A percentile compares a stretch with the other conserved stretches of the same genome.
Evolutionary conservation across 352 stramenopile species (phyloP).

Genomic region (Pythium pyrilobum): DNA sequence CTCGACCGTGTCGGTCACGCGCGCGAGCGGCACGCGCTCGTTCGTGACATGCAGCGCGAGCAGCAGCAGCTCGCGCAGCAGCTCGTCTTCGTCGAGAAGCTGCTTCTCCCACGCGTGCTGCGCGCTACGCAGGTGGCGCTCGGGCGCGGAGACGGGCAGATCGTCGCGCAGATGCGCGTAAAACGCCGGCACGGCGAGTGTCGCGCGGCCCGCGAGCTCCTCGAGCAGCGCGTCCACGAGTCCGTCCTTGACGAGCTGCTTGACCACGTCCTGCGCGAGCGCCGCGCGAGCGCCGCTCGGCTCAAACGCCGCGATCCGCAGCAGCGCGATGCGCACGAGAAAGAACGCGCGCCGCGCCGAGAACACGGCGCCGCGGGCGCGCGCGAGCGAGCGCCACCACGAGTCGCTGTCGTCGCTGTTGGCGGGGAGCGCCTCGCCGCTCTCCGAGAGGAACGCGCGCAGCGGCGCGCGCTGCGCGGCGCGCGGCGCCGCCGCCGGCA

Average conservation of each 20-base stretch:
- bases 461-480: conserved; percentile 9
- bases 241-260: conserved; percentile 50
- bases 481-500: conserved; percentile 12
- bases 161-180: conserved; percentile 20
- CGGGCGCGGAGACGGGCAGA: conserved; percentile 2
- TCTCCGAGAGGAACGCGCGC: conserved; percentile 1
- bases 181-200: conserved; percentile 29
- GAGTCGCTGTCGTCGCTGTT: conserved; percentile 8
- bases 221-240: conserved; percentile 50
- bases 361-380: conserved; percentile 34
- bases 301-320: conserved; percentile 32
- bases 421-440: neutral
- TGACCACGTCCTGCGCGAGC: conserved; percentile 35
- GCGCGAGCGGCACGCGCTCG: conserved; percentile 28
- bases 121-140: conserved; percentile 16
- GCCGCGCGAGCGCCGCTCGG: neutral
- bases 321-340: conserved; percentile 46
- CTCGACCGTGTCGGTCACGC: conserved; percentile 9
- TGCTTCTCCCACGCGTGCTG: conserved; percentile 52
- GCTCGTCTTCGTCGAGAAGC: conserved; percentile 47
- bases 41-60: conserved; percentile 36
- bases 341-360: conserved; percentile 39
- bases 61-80: conserved; percentile 55
- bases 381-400: conserved; percentile 21
- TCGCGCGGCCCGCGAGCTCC: conserved; percentile 44